Evolutionary conservation across 495 filamentous ascomycete genomes (phyloP).

Genomic region (Tuber magnatum): DNA sequence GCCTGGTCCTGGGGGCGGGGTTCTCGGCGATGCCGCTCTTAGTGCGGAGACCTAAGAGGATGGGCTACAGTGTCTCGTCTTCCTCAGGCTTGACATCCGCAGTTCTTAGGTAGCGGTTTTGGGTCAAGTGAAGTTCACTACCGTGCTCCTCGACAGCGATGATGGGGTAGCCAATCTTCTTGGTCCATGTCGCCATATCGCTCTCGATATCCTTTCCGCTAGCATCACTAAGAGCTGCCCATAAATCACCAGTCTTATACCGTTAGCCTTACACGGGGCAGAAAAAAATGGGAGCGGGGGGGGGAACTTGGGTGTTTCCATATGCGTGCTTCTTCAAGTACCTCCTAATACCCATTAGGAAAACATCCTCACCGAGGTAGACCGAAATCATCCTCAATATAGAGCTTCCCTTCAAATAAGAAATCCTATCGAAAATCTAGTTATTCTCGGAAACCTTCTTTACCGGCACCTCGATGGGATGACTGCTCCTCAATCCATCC

Average conservation of each 20-base stretch:
- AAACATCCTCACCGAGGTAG: constrained; percentile 84
- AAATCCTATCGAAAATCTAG: constrained; percentile 98
- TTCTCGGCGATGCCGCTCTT: constrained; percentile 58
- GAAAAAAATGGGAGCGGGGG: neutral
- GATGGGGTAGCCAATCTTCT: constrained; percentile 68
- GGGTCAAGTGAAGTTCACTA: constrained; percentile 59
- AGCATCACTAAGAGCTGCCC: constrained; percentile 79
- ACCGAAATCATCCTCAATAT: constrained; percentile 97
- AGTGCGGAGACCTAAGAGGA: constrained; percentile 62
- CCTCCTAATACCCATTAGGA: constrained; percentile 82
- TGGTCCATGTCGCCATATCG: constrained; percentile 73
- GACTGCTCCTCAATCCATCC: constrained; percentile 86
- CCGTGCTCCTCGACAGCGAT: constrained; percentile 56
- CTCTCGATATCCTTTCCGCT: constrained; percentile 82
- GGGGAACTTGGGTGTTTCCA: constrained; percentile 54
- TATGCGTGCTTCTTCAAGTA: constrained; percentile 97
- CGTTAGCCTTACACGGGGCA: constrained; percentile 9
- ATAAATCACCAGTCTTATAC: constrained; percentile 70
- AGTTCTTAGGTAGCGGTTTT: constrained; percentile 69
- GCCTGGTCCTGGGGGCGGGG: constrained; percentile 61
- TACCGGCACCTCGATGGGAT: constrained; percentile 95
- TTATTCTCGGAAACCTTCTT: constrained; percentile 93
- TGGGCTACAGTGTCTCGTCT: constrained; percentile 68
- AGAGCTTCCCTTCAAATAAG: constrained; percentile 92
- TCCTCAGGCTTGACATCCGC: constrained; percentile 75